These are phyloP conservation scores for Exophiala lecanii-corni DNA, from an alignment of 2,329 filamentous ascomycete species.

Conservation along the genomic window DNA sequence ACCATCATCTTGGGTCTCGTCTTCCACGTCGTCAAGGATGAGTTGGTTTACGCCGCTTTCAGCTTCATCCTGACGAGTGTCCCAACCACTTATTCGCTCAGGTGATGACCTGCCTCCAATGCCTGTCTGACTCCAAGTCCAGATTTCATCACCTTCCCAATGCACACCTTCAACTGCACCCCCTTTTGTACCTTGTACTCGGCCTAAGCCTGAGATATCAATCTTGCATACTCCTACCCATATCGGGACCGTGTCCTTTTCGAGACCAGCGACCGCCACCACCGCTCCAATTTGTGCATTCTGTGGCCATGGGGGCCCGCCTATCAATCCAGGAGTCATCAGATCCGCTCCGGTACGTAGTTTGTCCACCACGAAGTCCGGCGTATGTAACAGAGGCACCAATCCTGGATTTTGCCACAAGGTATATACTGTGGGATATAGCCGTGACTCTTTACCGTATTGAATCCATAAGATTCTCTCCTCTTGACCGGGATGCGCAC, in stretches of 20 bases:
- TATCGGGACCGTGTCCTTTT: slow-evolving; percentile 57
- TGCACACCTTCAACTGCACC: slow-evolving; percentile 62
- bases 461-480: slow-evolving; percentile 62
- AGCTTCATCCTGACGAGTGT: slow-evolving; percentile 31
- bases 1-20: slow-evolving; percentile 40
- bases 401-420: slow-evolving; percentile 61
- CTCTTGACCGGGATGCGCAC: slow-evolving; percentile 53
- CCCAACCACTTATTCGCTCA: slow-evolving; percentile 50
- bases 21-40: slow-evolving; percentile 39
- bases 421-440: slow-evolving; percentile 56
- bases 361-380: slow-evolving; percentile 56
- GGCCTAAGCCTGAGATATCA: slow-evolving; percentile 51
- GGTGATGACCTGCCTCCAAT: slow-evolving; percentile 52
- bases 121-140: slow-evolving; percentile 56
- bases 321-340: slow-evolving; percentile 63
- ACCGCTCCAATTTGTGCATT: slow-evolving; percentile 56
- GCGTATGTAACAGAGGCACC: slow-evolving; percentile 61
- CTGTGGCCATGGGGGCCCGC: slow-evolving; percentile 59
- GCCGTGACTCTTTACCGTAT: slow-evolving; percentile 48
- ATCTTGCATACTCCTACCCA: slow-evolving; percentile 63
- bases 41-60: slow-evolving; percentile 39
- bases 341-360: slow-evolving; percentile 61
- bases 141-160: slow-evolving; percentile 67
- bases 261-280: slow-evolving; percentile 59
- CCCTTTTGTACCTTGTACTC: slow-evolving; percentile 58